Evolutionary conservation across 306 rosid species (phyloP).

Genomic region (Hylodesmum podocarpum): DNA sequence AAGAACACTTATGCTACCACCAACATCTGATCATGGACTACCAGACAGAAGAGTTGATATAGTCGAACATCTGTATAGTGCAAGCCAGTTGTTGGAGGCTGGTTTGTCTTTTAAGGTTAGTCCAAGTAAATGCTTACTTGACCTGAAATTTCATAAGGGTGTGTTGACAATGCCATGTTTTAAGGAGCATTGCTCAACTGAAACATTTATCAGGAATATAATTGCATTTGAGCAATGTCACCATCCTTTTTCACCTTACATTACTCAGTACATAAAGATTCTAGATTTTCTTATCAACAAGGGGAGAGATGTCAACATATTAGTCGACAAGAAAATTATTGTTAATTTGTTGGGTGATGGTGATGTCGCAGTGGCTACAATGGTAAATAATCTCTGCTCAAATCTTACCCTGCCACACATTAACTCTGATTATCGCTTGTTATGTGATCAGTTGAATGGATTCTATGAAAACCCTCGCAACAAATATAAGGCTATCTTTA

Average conservation of each 20-base stretch:
- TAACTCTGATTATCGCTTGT: background rate
- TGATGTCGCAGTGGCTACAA: slow-evolving; percentile 1
- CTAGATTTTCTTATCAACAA: slow-evolving; percentile 26
- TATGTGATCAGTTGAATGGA: background rate
- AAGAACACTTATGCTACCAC: slow-evolving; percentile 7
- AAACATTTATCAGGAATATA: slow-evolving; percentile 26
- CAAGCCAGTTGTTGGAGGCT: slow-evolving; percentile 21
- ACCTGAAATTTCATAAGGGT: slow-evolving; percentile 22
- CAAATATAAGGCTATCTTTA: background rate
- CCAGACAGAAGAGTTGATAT: background rate
- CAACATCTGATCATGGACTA: background rate
- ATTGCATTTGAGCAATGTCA: slow-evolving; percentile 45
- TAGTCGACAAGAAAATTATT: slow-evolving; percentile 13
- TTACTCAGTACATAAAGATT: slow-evolving; percentile 29
- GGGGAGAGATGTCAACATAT: background rate
- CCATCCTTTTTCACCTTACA: background rate
- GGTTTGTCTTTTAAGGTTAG: slow-evolving; percentile 32
- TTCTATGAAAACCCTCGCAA: background rate
- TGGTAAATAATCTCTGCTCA: slow-evolving; percentile 10
- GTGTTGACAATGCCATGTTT: slow-evolving; percentile 36
- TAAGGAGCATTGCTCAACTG: background rate
- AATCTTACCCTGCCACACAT: background rate
- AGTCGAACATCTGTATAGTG: background rate
- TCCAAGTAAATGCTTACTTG: slow-evolving; percentile 29
- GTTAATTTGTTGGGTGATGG: slow-evolving; percentile 22